Evolutionary conservation across 176 grass and related monocot species (phyloP).

Genomic region (Chloris gayana): DNA sequence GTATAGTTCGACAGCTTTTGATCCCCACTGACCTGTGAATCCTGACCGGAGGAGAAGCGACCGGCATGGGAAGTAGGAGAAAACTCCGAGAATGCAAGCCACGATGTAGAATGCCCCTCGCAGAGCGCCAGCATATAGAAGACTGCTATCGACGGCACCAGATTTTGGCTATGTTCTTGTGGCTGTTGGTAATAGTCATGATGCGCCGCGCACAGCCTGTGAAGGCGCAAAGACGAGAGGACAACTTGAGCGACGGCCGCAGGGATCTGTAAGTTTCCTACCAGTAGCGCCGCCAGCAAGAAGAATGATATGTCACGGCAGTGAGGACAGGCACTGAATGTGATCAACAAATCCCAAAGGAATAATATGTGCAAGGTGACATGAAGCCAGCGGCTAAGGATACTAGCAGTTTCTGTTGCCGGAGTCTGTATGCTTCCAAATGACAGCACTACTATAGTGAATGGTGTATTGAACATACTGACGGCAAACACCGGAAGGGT

Average conservation of each 20-base stretch:
- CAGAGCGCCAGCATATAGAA: conserved; percentile 21
- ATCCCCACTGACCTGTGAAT: not conserved
- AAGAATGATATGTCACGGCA: too few species aligned
- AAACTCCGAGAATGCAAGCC: not conserved
- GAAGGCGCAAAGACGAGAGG: not conserved
- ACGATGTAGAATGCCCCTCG: conserved; percentile 10
- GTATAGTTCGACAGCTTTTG: not conserved
- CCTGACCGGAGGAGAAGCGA: not conserved
- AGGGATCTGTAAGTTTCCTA: not conserved
- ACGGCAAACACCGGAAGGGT: too few species aligned
- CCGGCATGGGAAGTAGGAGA: conserved; percentile 4
- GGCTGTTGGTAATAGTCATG: not conserved
- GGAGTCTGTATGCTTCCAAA: not conserved
- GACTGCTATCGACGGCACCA: not conserved
- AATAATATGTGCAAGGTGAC: not conserved
- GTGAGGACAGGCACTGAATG: too few species aligned
- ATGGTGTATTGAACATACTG: not conserved
- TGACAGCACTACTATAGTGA: not conserved
- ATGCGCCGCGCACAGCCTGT: not conserved
- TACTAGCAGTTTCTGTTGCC: not conserved
- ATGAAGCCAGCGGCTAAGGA: not conserved
- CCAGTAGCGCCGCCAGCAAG: not conserved
- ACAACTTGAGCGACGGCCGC: not conserved
- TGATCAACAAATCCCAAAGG: not conserved
- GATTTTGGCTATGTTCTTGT: not conserved